Evolutionary conservation across 306 rosid species (phyloP).

Genomic region (Glycine tomentella): DNA sequence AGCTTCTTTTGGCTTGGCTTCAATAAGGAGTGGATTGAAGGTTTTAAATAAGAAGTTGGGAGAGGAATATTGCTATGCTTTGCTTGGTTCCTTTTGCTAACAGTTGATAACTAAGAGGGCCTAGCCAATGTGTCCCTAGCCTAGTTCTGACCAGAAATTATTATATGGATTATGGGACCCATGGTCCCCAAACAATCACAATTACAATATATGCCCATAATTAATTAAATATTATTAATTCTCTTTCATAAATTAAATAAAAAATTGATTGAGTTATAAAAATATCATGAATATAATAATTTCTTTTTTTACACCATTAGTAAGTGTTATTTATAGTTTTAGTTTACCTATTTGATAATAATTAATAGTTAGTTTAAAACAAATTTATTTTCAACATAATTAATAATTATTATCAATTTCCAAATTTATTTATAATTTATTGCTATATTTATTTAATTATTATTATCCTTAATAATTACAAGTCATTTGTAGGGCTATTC

Average conservation of each 20-base stretch:
- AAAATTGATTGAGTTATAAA: too few relatives aligned
- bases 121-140: conserved; percentile 50
- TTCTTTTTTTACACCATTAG: neutral
- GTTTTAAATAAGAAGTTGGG: conserved; percentile 65
- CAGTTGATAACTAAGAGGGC: conserved; percentile 38
- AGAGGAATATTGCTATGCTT: conserved; percentile 48
- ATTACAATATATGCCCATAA: too few relatives aligned
- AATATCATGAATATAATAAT: too few relatives aligned
- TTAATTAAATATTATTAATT: too few relatives aligned
- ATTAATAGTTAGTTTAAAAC: too few relatives aligned
- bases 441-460: neutral
- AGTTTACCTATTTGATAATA: too few relatives aligned
- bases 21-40: conserved; percentile 48
- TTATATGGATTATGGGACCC: conserved; percentile 6
- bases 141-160: conserved; percentile 40
- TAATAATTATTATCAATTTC: neutral
- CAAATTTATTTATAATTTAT: neutral
- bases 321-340: neutral
- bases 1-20: conserved; percentile 46
- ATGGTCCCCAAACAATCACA: neutral
- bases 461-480: neutral
- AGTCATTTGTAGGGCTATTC: neutral
- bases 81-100: conserved; percentile 38
- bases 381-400: neutral
- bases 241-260: neutral